These are phyloP conservation scores for Diutina scorzettiae DNA, from an alignment of 1,139 yeast species.

Conservation along the genomic window DNA sequence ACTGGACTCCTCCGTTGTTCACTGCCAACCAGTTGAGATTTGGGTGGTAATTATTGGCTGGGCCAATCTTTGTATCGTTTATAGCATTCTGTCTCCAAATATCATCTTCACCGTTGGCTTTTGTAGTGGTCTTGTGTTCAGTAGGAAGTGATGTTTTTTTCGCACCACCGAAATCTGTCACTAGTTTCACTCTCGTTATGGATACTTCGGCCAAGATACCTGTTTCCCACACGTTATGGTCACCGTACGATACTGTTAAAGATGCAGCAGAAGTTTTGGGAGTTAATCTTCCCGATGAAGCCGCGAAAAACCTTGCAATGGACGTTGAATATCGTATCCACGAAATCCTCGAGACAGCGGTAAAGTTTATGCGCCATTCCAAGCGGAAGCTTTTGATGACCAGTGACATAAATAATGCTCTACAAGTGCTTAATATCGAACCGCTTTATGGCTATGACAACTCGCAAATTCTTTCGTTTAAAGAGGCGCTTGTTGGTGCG, in stretches of 20 bases:
- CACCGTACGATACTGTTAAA: conserved; percentile 92
- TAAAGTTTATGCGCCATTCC: conserved; percentile 91
- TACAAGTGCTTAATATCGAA: conserved; percentile 79
- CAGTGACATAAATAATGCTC: conserved; percentile 68
- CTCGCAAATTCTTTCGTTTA: conserved; percentile 50
- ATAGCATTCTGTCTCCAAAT: too few species aligned
- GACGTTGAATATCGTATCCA: conserved; percentile 96
- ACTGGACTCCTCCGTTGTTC: conserved; percentile 94
- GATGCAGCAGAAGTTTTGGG: conserved; percentile 95
- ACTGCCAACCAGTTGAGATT: conserved; percentile 92
- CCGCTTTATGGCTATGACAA: conserved; percentile 71
- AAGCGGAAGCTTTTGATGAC: conserved; percentile 77
- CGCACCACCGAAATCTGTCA: neutral
- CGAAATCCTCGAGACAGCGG: conserved; percentile 90
- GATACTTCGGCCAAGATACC: conserved; percentile 15
- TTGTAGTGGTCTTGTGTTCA: too few species aligned
- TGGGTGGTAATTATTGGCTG: conserved; percentile 88
- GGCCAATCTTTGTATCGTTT: too few species aligned
- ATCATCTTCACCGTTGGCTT: too few species aligned
- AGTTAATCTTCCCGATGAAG: conserved; percentile 77
- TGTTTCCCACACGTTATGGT: conserved; percentile 88
- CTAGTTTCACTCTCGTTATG: neutral
- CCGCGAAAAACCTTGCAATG: conserved; percentile 92
- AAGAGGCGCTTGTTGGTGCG: conserved; percentile 82
- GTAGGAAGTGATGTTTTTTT: too few species aligned